Evolutionary conservation across 495 filamentous ascomycete genomes (phyloP).

Genomic region (Podospora australis): DNA sequence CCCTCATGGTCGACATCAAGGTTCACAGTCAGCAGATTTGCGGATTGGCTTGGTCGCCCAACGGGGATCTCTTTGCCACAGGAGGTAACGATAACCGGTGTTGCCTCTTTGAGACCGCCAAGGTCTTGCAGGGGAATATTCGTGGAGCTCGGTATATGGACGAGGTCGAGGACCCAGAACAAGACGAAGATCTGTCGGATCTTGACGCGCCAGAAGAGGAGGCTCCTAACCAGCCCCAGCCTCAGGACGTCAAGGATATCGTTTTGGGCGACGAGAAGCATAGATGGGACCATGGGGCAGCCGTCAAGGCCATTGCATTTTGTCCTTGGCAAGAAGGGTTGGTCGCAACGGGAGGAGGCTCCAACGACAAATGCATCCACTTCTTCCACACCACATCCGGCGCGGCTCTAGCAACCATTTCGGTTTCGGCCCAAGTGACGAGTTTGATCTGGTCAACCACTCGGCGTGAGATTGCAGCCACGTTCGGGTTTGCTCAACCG

Average conservation of each 20-base stretch:
- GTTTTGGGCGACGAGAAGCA: slow-evolving; percentile 56
- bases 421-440: slow-evolving; percentile 89
- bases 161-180: slow-evolving; percentile 2
- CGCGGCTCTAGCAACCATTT: slow-evolving; percentile 80
- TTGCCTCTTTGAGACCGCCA: slow-evolving; percentile 66
- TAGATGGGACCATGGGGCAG: slow-evolving; percentile 72
- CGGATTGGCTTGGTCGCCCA: slow-evolving; percentile 79
- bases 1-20: slow-evolving; percentile 64
- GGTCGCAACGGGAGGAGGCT: slow-evolving; percentile 86
- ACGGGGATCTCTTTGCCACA: slow-evolving; percentile 71
- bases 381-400: slow-evolving; percentile 89
- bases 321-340: slow-evolving; percentile 89
- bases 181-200: not conserved
- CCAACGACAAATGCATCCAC: slow-evolving; percentile 91
- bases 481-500: slow-evolving; percentile 92
- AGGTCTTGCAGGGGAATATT: slow-evolving; percentile 42
- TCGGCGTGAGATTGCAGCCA: slow-evolving; percentile 81
- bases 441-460: slow-evolving; percentile 85
- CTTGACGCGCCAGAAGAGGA: not conserved
- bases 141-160: not conserved
- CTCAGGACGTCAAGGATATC: slow-evolving; percentile 20
- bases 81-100: slow-evolving; percentile 91
- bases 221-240: not conserved
- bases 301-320: slow-evolving; percentile 95
- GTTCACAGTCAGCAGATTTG: slow-evolving; percentile 89